phyloP scores from a whole-genome alignment of 495 filamentous ascomycete genomes.

The Symbiotaphrina buchneri region DNA sequence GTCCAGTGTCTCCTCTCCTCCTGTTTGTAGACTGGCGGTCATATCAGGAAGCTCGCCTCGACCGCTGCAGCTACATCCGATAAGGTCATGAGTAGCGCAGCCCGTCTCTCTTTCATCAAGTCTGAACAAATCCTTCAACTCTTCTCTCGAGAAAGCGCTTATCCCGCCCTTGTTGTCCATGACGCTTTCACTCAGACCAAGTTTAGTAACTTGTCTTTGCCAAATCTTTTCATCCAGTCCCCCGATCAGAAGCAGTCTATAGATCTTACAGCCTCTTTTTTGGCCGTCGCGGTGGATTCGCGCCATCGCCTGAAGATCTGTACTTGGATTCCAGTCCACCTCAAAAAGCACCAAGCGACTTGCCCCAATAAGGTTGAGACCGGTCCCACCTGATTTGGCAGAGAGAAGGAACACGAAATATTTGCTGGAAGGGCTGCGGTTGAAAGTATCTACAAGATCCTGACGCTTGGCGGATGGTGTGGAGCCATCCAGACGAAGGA shows the following conservation, averaged over 20 bases:
- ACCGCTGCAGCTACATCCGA: constrained; percentile 46
- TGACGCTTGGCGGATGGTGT: constrained; percentile 50
- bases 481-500: constrained; percentile 50
- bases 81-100: constrained; percentile 49
- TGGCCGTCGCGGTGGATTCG: constrained; percentile 65
- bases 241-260: constrained; percentile 48
- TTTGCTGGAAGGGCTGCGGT: constrained; percentile 26
- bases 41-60: constrained; percentile 13
- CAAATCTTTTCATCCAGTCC: constrained; percentile 69
- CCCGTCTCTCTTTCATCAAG: constrained; percentile 32
- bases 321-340: constrained; percentile 68
- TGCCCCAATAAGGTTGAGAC: constrained; percentile 60
- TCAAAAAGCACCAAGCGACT: constrained; percentile 59
- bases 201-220: constrained; percentile 61
- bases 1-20: not conserved
- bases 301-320: constrained; percentile 70
- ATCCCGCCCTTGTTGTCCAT: constrained; percentile 38
- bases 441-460: constrained; percentile 57
- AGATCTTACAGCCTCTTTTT: constrained; percentile 46
- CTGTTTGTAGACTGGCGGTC: not conserved
- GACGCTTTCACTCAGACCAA: constrained; percentile 42
- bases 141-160: constrained; percentile 40
- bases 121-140: constrained; percentile 49
- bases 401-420: constrained; percentile 63
- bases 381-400: constrained; percentile 54